phyloP scores from a whole-genome alignment of 164 flowering plant genomes.

The Liriodendron chinense region DNA sequence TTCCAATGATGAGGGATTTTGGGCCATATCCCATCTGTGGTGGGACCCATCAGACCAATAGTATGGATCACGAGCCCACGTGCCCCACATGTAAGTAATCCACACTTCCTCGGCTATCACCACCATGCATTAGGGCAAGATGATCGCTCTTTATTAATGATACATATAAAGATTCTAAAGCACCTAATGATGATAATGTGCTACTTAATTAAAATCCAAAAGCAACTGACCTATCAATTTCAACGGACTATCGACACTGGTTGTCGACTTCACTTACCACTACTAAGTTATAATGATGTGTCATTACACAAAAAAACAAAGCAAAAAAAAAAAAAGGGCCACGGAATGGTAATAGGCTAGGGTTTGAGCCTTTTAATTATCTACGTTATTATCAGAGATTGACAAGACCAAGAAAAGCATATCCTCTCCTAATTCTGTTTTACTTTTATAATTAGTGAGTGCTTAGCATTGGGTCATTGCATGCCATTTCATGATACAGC shows the following conservation, averaged over 20 bases:
- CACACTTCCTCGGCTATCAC: background rate
- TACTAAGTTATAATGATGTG: background rate
- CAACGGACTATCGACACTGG: background rate
- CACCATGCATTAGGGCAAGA: background rate
- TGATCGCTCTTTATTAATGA: background rate
- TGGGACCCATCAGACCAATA: background rate
- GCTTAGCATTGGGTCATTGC: background rate
- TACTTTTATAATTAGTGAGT: background rate
- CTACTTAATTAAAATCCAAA: background rate
- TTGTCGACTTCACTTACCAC: background rate
- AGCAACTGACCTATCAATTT: background rate
- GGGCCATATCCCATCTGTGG: background rate
- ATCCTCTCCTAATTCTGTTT: background rate
- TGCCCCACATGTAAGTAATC: background rate
- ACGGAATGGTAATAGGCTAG: background rate
- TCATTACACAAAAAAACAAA: background rate
- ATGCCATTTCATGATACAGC: background rate
- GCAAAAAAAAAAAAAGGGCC: background rate
- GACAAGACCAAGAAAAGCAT: background rate
- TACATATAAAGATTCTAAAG: background rate
- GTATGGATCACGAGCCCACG: background rate
- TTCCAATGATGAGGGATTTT: too few species aligned
- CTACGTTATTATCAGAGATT: background rate
- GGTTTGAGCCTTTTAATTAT: background rate
- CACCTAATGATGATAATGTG: background rate